A percentile compares a stretch with the other conserved stretches of the same genome.
These are phyloP conservation scores for Apocynum venetum DNA, from an alignment of 257 asterid genomes.

Conservation along the genomic window DNA sequence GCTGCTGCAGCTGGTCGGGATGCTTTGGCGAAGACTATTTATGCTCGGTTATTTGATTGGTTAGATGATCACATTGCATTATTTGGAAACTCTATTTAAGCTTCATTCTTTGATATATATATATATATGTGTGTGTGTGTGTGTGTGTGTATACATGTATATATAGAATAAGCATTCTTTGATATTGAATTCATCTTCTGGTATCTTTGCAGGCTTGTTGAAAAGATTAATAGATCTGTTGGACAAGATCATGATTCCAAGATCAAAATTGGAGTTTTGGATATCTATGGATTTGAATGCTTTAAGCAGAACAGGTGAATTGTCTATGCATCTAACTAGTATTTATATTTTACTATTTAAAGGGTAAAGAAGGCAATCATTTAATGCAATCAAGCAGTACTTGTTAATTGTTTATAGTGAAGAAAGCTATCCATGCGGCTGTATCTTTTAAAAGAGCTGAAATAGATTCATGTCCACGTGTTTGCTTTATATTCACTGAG, in stretches of 20 bases:
- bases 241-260: constrained; percentile 92
- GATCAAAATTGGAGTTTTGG: constrained; percentile 91
- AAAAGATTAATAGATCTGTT: constrained; percentile 87
- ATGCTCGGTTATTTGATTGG: constrained; percentile 96
- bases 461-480: neutral
- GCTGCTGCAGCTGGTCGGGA: constrained; percentile 98
- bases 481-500: neutral
- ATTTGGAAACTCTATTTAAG: constrained; percentile 19
- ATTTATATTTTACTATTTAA: neutral
- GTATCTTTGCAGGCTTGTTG: constrained; percentile 85
- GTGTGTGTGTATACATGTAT: too few species aligned
- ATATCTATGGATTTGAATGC: constrained; percentile 98
- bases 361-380: neutral
- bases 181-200: constrained; percentile 10
- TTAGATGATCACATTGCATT: constrained; percentile 30
- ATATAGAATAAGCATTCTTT: neutral
- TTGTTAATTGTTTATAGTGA: neutral
- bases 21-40: constrained; percentile 93
- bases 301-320: constrained; percentile 79
- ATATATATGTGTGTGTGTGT: too few species aligned
- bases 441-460: neutral
- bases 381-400: neutral
- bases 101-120: constrained; percentile 13
- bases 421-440: neutral
- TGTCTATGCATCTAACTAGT: constrained; percentile 3